phyloP scores from a whole-genome alignment of 139 green algal genomes.

The Pleodorina starrii region DNA sequence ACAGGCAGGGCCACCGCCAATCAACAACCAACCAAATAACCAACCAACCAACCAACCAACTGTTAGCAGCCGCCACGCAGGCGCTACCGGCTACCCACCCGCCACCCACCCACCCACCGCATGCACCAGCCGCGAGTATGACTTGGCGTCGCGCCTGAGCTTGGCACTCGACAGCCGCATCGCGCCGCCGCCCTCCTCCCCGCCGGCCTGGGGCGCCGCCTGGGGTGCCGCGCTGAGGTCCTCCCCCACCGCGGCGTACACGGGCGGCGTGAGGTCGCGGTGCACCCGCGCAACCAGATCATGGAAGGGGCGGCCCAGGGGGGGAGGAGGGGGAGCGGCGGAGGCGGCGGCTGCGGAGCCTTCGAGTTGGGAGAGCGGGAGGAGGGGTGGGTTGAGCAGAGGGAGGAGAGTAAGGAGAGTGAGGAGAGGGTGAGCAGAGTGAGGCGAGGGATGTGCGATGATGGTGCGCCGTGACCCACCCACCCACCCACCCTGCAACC shows the following conservation, averaged over 20 bases:
- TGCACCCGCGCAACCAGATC: constrained; percentile 61
- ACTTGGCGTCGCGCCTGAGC: constrained; percentile 41
- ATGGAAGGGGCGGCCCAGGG: constrained; percentile 18
- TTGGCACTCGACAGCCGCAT: constrained; percentile 30
- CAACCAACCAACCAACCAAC: not conserved
- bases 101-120: constrained; percentile 7
- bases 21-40: not conserved
- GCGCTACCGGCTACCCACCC: not conserved
- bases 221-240: constrained; percentile 21
- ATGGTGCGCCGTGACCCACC: too few relatives aligned
- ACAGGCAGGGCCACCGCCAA: too few relatives aligned
- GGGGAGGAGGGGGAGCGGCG: not conserved
- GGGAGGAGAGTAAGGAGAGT: too few relatives aligned
- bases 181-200: constrained; percentile 30
- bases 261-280: constrained; percentile 47
- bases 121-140: constrained; percentile 24
- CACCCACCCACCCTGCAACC: too few relatives aligned
- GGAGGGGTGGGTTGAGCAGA: too few relatives aligned
- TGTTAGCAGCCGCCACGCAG: not conserved
- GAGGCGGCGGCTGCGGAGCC: not conserved
- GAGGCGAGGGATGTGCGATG: too few relatives aligned
- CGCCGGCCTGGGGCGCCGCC: not conserved
- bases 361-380: too few relatives aligned
- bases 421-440: too few relatives aligned
- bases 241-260: constrained; percentile 63